Evolutionary conservation across 148 eudicot genomes (phyloP), one percentile per base, ranked within the genome.

Genomic region (Cornus kousa): DNA sequence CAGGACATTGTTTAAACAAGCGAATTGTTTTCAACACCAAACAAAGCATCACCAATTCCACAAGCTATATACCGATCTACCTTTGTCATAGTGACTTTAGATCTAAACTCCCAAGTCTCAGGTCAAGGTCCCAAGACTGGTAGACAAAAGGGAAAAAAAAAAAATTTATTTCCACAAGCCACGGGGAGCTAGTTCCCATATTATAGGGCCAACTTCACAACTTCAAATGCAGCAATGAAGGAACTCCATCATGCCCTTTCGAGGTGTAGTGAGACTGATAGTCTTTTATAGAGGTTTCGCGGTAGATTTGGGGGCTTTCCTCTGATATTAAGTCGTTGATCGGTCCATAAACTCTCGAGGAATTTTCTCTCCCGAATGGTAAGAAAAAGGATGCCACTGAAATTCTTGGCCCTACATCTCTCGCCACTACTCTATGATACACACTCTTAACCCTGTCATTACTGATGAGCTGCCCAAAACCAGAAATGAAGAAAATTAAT

Each of bases 331-430:
- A 64, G 48, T 86, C 89, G 55, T 88, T 74, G 7, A 88, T 85
- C n/a, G 91, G 89, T 39, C 80, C 85, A 7, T 80, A 79, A 2
- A 83, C 4, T 40, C 78, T 83, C 2, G 77, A 39, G 4, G 79
- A 67, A 65, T 76, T 76, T 9, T 13, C 9, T 48, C 8, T 35
- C 3, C 37, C 0, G 37, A 35, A 4, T 22, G 33, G 24, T 12
- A 87, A 83, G 70, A 89, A 87, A 53, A 81, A 28, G 28, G 28
- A 81, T 4, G 91, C 87, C 24, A 87, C 82, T 23, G 91, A 89
- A 9, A 87, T 74, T 76, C 91, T 81, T 11, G 89, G 89, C 1
- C 89, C 88, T 28, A 55, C 53, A n/a, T 72, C 46, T 28, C 87
- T 89, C 9, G 87, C 74, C 24, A 81, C 23, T 6, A 85, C 91